phyloP scores from a whole-genome alignment of 116 monocot genomes.

The Phalaenopsis hybrid region DNA sequence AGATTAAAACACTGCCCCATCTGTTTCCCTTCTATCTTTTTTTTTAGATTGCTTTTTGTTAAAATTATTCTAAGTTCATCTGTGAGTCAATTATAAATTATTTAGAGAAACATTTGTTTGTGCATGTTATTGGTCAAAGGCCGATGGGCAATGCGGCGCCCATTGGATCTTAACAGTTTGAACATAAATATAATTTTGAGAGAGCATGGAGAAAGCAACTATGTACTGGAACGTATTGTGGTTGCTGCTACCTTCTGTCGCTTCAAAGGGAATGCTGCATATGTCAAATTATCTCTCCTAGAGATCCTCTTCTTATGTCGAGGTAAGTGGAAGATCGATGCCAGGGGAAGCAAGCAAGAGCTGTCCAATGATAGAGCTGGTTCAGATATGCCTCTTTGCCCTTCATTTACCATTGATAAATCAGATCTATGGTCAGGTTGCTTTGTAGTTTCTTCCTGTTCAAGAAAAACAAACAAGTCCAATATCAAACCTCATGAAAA shows the following conservation, averaged over 20 bases:
- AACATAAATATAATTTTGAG: not conserved
- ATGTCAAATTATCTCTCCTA: slow-evolving; percentile 14
- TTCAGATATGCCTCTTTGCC: not conserved
- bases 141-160: not conserved
- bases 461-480: not conserved
- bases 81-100: not conserved
- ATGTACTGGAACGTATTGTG: not conserved
- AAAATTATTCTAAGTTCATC: not conserved
- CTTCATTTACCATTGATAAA: slow-evolving; percentile 6
- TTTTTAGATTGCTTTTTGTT: not conserved
- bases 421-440: slow-evolving; percentile 1
- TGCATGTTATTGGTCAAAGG: not conserved
- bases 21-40: not conserved
- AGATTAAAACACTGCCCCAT: not conserved
- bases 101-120: not conserved
- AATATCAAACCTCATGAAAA: not conserved
- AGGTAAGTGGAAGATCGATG: slow-evolving; percentile 32
- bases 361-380: slow-evolving; percentile 17
- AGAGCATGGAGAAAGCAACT: not conserved
- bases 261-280: not conserved
- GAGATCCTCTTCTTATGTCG: slow-evolving; percentile 22
- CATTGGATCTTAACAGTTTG: not conserved
- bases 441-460: slow-evolving; percentile 21
- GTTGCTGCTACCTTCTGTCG: slow-evolving; percentile 10
- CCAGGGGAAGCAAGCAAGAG: slow-evolving; percentile 33